These are phyloP conservation scores for Calonectria naviculata DNA, from an alignment of 2,329 filamentous ascomycete species.

Conservation along the genomic window DNA sequence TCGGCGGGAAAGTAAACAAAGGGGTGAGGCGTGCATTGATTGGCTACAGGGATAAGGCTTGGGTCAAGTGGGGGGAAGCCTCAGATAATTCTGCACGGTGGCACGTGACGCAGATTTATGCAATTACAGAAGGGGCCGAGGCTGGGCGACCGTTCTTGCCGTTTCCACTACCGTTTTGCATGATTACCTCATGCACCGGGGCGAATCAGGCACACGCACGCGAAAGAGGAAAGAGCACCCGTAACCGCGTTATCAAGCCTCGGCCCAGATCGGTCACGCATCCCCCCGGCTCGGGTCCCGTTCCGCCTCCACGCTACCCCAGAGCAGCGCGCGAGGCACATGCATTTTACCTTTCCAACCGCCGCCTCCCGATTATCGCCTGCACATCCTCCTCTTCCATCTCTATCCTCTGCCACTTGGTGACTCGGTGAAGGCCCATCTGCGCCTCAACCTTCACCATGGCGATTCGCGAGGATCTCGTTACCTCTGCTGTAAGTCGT, in stretches of 20 bases:
- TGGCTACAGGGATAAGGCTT: slow-evolving; percentile 31
- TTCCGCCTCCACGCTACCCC: slow-evolving; percentile 40
- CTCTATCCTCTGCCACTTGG: slow-evolving; percentile 20
- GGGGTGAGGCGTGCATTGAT: slow-evolving; percentile 31
- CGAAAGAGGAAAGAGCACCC: slow-evolving; percentile 12
- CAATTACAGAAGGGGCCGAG: neutral
- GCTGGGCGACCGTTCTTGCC: slow-evolving; percentile 5
- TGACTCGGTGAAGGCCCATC: slow-evolving; percentile 39
- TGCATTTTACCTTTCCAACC: slow-evolving; percentile 38
- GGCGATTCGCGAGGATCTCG: slow-evolving; percentile 94
- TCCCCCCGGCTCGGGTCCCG: slow-evolving; percentile 36
- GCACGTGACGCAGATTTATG: slow-evolving; percentile 36
- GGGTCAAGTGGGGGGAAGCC: neutral
- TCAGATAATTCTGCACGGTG: slow-evolving; percentile 19
- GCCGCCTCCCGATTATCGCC: slow-evolving; percentile 24
- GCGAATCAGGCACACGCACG: neutral
- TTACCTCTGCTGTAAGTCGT: slow-evolving; percentile 78
- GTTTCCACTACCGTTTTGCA: neutral
- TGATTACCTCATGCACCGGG: slow-evolving; percentile 1
- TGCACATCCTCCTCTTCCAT: slow-evolving; percentile 18
- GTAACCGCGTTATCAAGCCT: slow-evolving; percentile 40
- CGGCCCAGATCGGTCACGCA: slow-evolving; percentile 44
- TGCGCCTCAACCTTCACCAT: slow-evolving; percentile 55
- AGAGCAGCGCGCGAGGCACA: slow-evolving; percentile 38
- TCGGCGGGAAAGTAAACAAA: slow-evolving; percentile 58